Evolutionary conservation across 2,329 filamentous ascomycete genomes (phyloP).

Genomic region (Fusarium metavorans): DNA sequence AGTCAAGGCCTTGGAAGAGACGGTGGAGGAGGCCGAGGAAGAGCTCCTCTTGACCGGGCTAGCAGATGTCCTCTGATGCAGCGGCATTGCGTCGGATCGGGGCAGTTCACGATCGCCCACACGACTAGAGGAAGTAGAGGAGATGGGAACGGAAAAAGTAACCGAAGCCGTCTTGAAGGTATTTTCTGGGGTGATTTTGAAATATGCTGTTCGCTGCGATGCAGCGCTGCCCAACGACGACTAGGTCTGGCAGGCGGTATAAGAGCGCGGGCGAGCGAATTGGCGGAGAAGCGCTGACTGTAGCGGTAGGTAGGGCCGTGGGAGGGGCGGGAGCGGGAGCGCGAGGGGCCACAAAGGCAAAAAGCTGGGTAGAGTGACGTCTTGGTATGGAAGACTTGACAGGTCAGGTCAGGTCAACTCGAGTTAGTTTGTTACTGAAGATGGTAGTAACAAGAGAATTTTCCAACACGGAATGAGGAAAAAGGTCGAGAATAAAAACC

Average conservation of each 20-base stretch:
- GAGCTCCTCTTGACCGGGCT: constrained; percentile 43
- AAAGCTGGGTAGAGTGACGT: constrained; percentile 30
- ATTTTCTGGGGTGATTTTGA: constrained; percentile 35
- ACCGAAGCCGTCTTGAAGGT: constrained; percentile 31
- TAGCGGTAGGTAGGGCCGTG: constrained; percentile 30
- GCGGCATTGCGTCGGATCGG: constrained; percentile 43
- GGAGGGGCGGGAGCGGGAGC: constrained; percentile 40
- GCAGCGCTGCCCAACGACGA: constrained; percentile 48
- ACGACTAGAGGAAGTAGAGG: constrained; percentile 33
- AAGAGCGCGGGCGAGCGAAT: constrained; percentile 39
- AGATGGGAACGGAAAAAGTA: constrained; percentile 16
- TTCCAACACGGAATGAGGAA: constrained; percentile 25
- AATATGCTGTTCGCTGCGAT: constrained; percentile 41
- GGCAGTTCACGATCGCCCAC: constrained; percentile 37
- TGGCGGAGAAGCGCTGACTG: constrained; percentile 37
- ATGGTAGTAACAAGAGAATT: constrained; percentile 14
- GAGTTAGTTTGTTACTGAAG: constrained; percentile 16
- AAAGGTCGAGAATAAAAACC: constrained; percentile 31
- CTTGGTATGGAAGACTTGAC: constrained; percentile 11
- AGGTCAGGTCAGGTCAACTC: constrained; percentile 22
- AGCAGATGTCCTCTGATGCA: constrained; percentile 45
- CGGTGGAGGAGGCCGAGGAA: constrained; percentile 20
- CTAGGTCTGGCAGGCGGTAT: constrained; percentile 44
- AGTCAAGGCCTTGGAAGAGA: constrained; percentile 40
- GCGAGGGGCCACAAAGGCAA: constrained; percentile 39